Evolutionary conservation across 106 monocot genomes (phyloP), one percentile per base, ranked within the genome.

Genomic region (Apostasia shenzhenica): DNA sequence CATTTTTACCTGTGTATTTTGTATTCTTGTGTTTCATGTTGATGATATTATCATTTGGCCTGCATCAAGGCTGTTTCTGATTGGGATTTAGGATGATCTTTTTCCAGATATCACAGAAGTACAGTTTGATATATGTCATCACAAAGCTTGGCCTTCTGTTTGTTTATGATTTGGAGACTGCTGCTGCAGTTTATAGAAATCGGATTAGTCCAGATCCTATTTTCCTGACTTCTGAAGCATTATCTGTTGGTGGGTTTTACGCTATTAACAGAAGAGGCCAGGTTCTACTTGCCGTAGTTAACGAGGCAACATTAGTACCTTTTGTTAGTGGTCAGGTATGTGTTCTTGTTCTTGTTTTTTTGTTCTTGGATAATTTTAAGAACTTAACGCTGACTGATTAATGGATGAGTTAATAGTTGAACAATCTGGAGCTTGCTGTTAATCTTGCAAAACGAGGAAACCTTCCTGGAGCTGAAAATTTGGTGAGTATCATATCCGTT

Each of bases 181-280:
- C 95, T 58, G 79, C 92, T 56, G 95, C 95, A 71, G 92, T 97
- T 57, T 97, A 97, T 63, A 86, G 95, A 81, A 97, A 97, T 67
- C 73, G 95, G 55, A 97, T 97, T 63, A 97, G 95, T 76, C 89
- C 95, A 62, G 95, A 97, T 78, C 95, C 95, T 59, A 97, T 97
- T 68, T 97, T 97, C 75, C 73, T 97, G 54, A 97, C 95, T 54
- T 59, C 92, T 8, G 95, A 97, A 79, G 89, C 92, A 76, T 89
- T 92, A 42, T 52, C 83, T 46, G 46, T 72, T 70, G 95, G 95
- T 66, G 95, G 95, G 4, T 97, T 97, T 78, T 97, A 92, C 79
- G 92, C 95, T 51, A 66, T 97, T 50, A 97, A 97, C 48, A 92
- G 95, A 65, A 86, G 79, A 80, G 95, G 95, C 2, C 95, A 97